A percentile compares a stretch with the other conserved stretches of the same genome.
phyloP scores from a whole-genome alignment of 164 flowering plant species.

The Aristolochia californica region DNA sequence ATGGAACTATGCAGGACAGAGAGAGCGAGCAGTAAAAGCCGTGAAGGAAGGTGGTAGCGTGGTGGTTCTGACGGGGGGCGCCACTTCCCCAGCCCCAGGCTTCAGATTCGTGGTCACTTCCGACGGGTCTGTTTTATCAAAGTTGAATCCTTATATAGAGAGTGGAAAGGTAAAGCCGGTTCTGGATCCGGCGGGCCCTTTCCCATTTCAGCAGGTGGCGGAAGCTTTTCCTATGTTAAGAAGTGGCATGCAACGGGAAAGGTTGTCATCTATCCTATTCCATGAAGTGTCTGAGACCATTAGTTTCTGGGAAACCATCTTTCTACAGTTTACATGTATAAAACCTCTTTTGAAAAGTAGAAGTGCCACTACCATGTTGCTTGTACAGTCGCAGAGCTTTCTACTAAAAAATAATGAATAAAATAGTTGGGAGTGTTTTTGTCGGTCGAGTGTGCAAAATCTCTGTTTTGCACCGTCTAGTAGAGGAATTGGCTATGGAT shows the following conservation, averaged over 20 bases:
- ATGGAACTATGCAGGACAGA: slow-evolving; percentile 42
- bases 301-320: background rate
- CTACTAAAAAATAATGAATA: no score
- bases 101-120: slow-evolving; percentile 87
- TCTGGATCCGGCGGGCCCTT: slow-evolving; percentile 72
- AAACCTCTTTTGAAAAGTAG: no score
- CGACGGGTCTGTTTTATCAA: slow-evolving; percentile 52
- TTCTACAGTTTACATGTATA: no score
- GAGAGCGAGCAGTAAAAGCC: slow-evolving; percentile 71
- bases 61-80: slow-evolving; percentile 70
- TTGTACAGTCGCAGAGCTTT: no score
- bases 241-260: slow-evolving; percentile 68
- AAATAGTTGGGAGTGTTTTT: no score
- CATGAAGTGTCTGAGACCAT: slow-evolving; percentile 18
- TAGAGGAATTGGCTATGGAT: no score
- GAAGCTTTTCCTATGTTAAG: slow-evolving; percentile 84
- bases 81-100: slow-evolving; percentile 83
- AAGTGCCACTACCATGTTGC: no score
- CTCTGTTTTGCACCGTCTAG: no score
- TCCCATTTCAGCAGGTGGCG: slow-evolving; percentile 50
- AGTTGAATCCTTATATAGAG: slow-evolving; percentile 73
- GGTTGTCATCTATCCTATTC: slow-evolving; percentile 73
- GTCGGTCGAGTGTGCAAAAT: no score
- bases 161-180: slow-evolving; percentile 80
- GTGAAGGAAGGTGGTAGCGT: slow-evolving; percentile 90